Evolutionary conservation across 768 basidiomycete genomes (phyloP), one percentile per base, ranked within the genome.

Genomic region (Scleroderma citrinum): DNA sequence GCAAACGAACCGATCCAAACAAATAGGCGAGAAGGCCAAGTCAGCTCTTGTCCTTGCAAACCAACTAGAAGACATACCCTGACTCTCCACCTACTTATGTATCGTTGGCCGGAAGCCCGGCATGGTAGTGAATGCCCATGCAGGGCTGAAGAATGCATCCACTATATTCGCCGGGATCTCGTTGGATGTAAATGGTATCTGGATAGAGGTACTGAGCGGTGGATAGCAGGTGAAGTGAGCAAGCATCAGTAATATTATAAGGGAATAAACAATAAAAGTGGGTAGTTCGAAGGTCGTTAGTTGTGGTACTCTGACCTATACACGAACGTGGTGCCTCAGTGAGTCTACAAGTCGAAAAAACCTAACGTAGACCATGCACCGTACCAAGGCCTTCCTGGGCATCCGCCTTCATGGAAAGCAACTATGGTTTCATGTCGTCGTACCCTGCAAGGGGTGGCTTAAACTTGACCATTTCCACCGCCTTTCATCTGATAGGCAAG

Each of bases 331-430:
- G n/a, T n/a, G n/a, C n/a, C n/a, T n/a, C n/a, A n/a, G n/a, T n/a
- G n/a, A n/a, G n/a, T 44, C 30, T 20, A 11, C 19, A 30, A 20
- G 21, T 30, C 8, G 30, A 31, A 50, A 11, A 10, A 16, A 19
- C 44, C 23, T 17, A 11, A 26, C n/a, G 39, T 16, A 6, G 3
- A 26, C 38, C 7, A 65, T 80, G 21, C 48, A 85, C 87, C 85
- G 86, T 88, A 24, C 89, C 88, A 16, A 92, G 75, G 1, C 80
- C 76, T 60, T 87, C 87, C 59, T 91, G 85, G 0, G 89, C 85
- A 21, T 86, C 73, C 0, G 81, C 81, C 59, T 88, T 90, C 89
- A 91, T 92, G 48, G 79, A 73, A 19, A 91, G 67, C 20, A 92
- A 63, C 8, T 90, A 78, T 3, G 87, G 86, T 59, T 89, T 90